Conservation (phyloP, 2,329 filamentous ascomycete species). For the Fusarium ambrosium region DNA sequence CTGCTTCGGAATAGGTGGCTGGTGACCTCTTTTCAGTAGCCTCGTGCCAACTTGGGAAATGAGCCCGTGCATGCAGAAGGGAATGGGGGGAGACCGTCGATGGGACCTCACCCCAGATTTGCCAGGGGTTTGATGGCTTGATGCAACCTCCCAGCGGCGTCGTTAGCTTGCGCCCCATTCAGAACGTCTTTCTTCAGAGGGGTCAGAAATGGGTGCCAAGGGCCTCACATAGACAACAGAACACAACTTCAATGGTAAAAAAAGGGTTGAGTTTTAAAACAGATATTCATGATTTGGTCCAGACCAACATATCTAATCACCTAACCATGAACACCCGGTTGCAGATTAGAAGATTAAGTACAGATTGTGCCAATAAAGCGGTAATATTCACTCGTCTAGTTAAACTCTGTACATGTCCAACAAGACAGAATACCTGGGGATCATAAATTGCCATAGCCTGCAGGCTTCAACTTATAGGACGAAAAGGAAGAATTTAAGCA, state of each 20-base stretch:
- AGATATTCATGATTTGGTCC: slow-evolving; percentile 11
- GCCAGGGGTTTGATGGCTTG: slow-evolving; percentile 25
- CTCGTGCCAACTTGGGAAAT: slow-evolving; percentile 37
- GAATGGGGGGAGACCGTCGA: slow-evolving; percentile 11
- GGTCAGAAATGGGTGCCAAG: not conserved
- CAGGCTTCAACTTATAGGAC: slow-evolving; percentile 56
- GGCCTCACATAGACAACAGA: not conserved
- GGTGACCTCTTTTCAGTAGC: not conserved
- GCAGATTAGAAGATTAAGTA: slow-evolving; percentile 63
- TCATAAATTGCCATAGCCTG: slow-evolving; percentile 57
- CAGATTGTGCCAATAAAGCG: slow-evolving; percentile 44
- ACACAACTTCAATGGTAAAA: not conserved
- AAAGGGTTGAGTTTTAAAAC: not conserved
- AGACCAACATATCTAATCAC: slow-evolving; percentile 11
- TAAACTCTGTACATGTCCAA: slow-evolving; percentile 56
- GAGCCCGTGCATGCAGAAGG: slow-evolving; percentile 19
- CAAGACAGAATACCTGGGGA: slow-evolving; percentile 49
- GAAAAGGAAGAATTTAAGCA: slow-evolving; percentile 61
- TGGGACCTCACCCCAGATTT: slow-evolving; percentile 40
- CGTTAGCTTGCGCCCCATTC: not conserved
- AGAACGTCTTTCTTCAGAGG: slow-evolving; percentile 7
- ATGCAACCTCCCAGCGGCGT: slow-evolving; percentile 1
- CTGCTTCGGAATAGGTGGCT: not conserved
- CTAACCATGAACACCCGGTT: slow-evolving; percentile 43
- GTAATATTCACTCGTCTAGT: slow-evolving; percentile 54